phyloP scores from a whole-genome alignment of 2,329 filamentous ascomycete genomes.

The Fusarium mangiferae region DNA sequence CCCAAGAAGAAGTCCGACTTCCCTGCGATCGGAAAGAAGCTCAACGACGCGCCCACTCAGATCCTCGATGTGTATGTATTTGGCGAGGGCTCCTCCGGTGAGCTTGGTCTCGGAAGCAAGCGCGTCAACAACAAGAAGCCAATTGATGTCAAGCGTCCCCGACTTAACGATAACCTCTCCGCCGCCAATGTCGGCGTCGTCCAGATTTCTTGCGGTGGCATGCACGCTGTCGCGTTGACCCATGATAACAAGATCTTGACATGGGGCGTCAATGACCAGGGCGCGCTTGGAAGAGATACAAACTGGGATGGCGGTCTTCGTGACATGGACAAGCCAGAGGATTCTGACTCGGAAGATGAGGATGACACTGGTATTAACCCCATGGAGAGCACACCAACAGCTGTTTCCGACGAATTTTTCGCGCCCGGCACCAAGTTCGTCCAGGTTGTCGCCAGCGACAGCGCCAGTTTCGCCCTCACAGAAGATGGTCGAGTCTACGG shows the following conservation, averaged over 20 bases:
- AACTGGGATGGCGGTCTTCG: conserved; percentile 72
- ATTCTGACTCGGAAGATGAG: conserved; percentile 67
- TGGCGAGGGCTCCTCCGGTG: conserved; percentile 82
- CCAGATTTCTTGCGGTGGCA: conserved; percentile 80
- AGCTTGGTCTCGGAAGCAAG: conserved; percentile 81
- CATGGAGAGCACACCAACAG: conserved; percentile 73
- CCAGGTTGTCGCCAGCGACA: conserved; percentile 78
- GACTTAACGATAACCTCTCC: conserved; percentile 75
- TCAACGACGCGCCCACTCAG: conserved; percentile 73
- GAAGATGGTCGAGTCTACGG: conserved; percentile 80
- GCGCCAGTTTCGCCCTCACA: conserved; percentile 79
- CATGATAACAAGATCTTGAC: conserved; percentile 84
- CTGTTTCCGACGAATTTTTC: conserved; percentile 68
- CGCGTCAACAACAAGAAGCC: conserved; percentile 69
- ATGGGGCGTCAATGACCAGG: conserved; percentile 90
- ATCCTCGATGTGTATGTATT: conserved; percentile 81
- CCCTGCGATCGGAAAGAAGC: conserved; percentile 68
- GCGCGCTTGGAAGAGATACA: conserved; percentile 81
- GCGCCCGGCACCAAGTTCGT: conserved; percentile 68
- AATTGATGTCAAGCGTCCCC: conserved; percentile 83
- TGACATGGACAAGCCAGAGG: conserved; percentile 63
- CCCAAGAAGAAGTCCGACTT: conserved; percentile 54
- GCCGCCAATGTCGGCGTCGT: conserved; percentile 77
- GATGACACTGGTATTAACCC: conserved; percentile 76
- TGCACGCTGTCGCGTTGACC: conserved; percentile 83